Evolutionary conservation across 2,329 filamentous ascomycete species (phyloP).

Genomic region (Talaromyces sp.): DNA sequence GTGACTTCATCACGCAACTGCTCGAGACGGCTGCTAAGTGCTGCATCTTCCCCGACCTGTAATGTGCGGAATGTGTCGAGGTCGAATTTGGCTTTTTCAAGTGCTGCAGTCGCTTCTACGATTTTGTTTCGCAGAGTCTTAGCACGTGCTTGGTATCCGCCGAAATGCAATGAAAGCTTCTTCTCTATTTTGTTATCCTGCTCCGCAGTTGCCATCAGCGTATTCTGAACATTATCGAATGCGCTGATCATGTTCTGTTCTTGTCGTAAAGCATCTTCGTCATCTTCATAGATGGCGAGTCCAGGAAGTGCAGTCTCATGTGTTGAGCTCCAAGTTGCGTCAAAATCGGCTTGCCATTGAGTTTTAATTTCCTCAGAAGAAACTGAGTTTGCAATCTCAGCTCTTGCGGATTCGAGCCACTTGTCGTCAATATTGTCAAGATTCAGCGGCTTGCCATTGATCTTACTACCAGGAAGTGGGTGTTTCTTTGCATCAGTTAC

Average conservation of each 20-base stretch:
- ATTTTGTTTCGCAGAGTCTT: constrained; percentile 79
- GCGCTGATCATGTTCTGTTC: constrained; percentile 61
- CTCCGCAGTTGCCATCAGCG: constrained; percentile 70
- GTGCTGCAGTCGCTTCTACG: constrained; percentile 65
- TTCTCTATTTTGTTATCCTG: constrained; percentile 86
- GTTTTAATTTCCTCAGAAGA: constrained; percentile 50
- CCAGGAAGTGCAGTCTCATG: constrained; percentile 62
- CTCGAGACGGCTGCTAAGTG: constrained; percentile 68
- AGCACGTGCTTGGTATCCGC: constrained; percentile 84
- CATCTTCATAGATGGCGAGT: constrained; percentile 74
- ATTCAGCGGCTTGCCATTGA: constrained; percentile 59
- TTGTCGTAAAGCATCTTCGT: constrained; percentile 60
- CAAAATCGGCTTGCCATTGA: constrained; percentile 49
- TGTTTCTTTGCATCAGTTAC: constrained; percentile 76
- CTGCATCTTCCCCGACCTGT: constrained; percentile 74
- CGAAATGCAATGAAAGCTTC: constrained; percentile 81
- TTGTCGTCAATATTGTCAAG: constrained; percentile 67
- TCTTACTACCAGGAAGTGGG: constrained; percentile 64
- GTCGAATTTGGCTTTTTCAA: constrained; percentile 69
- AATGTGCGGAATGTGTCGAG: constrained; percentile 72
- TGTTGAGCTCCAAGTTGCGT: constrained; percentile 50
- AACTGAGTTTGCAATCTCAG: constrained; percentile 70
- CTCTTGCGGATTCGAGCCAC: constrained; percentile 68
- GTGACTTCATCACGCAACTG: constrained; percentile 76
- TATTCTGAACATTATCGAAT: constrained; percentile 72